Percentiles rank a stretch among this genome's conserved stretches.
Conservation (phyloP, 2,329 filamentous ascomycete species). For the Pyrenochaeta sp. region DNA sequence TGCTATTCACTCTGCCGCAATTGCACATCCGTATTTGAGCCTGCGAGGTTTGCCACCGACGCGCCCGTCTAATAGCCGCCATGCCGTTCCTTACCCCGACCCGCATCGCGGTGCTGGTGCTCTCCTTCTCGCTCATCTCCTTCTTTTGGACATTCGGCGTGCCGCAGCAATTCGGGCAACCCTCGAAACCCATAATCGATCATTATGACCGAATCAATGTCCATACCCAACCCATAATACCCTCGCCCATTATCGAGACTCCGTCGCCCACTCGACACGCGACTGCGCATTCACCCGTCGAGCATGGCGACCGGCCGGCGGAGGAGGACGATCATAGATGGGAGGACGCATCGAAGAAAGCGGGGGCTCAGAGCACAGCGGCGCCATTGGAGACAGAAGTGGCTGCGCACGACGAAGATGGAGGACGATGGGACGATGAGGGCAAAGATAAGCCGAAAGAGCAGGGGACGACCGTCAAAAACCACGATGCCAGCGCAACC, state of each 20-base stretch:
- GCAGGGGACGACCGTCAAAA: not conserved
- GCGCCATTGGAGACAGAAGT: slow-evolving; percentile 12
- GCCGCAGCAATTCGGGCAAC: slow-evolving; percentile 25
- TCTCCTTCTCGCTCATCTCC: slow-evolving; percentile 36
- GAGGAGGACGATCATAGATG: slow-evolving; percentile 20
- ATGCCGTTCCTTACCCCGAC: slow-evolving; percentile 45
- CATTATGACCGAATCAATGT: slow-evolving; percentile 32
- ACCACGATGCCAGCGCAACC: slow-evolving; percentile 2
- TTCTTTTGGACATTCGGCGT: slow-evolving; percentile 44
- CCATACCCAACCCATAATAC: slow-evolving; percentile 26
- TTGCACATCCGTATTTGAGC: not conserved
- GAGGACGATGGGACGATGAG: slow-evolving; percentile 27
- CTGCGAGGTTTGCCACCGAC: not conserved
- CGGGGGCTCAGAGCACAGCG: slow-evolving; percentile 5
- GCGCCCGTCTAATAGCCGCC: slow-evolving; percentile 12
- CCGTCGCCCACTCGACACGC: slow-evolving; percentile 14
- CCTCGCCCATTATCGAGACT: slow-evolving; percentile 21
- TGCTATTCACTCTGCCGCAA: not conserved
- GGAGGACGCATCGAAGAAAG: slow-evolving; percentile 16
- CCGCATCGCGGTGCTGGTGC: slow-evolving; percentile 35
- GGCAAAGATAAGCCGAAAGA: slow-evolving; percentile 17
- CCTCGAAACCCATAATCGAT: slow-evolving; percentile 30
- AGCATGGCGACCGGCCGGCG: slow-evolving; percentile 10
- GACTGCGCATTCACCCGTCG: slow-evolving; percentile 1
- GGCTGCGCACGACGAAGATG: slow-evolving; percentile 25